Evolutionary conservation across 1,284 basidiomycete species (phyloP).

Genomic region (Phylloboletellus chloephorus): DNA sequence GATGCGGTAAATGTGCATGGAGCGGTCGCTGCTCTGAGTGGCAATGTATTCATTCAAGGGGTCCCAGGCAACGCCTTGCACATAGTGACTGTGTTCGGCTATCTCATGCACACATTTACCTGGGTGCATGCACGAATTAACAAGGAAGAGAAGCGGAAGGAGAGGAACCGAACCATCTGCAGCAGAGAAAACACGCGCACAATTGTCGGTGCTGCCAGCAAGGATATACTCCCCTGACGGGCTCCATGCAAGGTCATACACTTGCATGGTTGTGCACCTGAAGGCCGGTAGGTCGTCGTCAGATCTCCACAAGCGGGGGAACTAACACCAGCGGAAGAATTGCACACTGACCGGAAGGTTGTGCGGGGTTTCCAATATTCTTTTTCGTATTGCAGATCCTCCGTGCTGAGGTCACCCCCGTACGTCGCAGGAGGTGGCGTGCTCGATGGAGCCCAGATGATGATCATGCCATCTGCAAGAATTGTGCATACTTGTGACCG

Average conservation of each 20-base stretch:
- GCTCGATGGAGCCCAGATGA: slow-evolving; percentile 87
- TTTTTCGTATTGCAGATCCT: slow-evolving; percentile 85
- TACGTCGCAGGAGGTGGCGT: slow-evolving; percentile 68
- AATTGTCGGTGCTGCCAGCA: slow-evolving; percentile 95
- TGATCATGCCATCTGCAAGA: slow-evolving; percentile 85
- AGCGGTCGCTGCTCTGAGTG: slow-evolving; percentile 88
- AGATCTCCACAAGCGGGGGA: slow-evolving; percentile 1
- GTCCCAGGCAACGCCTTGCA: slow-evolving; percentile 97
- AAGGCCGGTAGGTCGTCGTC: slow-evolving; percentile 1
- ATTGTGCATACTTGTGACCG: slow-evolving; percentile 8
- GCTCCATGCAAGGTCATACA: slow-evolving; percentile 97
- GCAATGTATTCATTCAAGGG: slow-evolving; percentile 92
- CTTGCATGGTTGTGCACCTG: slow-evolving; percentile 85
- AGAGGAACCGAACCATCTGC: slow-evolving; percentile 54
- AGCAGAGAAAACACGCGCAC: slow-evolving; percentile 78
- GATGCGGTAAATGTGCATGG: slow-evolving; percentile 85
- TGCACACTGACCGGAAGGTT: slow-evolving; percentile 65
- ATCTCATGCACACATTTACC: slow-evolving; percentile 81
- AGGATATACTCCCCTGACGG: slow-evolving; percentile 92
- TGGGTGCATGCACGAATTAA: slow-evolving; percentile 26
- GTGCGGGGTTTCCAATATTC: slow-evolving; percentile 94
- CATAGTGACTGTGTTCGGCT: slow-evolving; percentile 89
- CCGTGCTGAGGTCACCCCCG: slow-evolving; percentile 66
- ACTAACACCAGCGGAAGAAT: not conserved
- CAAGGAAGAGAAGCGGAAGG: slow-evolving; percentile 4